A percentile compares a stretch with the other conserved stretches of the same genome.
These are phyloP conservation scores for Vicia faba DNA, from an alignment of 306 rosid genomes.

Conservation along the genomic window DNA sequence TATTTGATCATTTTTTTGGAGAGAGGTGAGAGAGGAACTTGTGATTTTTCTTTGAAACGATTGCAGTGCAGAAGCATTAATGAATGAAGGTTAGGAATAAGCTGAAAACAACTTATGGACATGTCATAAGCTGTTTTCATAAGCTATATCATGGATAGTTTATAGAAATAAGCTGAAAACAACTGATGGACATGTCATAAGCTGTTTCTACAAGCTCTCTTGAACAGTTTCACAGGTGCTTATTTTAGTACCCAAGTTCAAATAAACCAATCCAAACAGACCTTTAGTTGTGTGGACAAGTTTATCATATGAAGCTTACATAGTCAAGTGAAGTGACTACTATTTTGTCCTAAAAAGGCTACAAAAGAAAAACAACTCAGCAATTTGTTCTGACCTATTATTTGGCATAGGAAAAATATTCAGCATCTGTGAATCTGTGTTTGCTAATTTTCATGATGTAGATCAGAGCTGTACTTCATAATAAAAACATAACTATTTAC, in stretches of 20 bases:
- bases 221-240: background rate
- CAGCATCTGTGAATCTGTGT: constrained; percentile 22
- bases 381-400: constrained; percentile 11
- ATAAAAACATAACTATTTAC: constrained; percentile 31
- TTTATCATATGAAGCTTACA: constrained; percentile 4
- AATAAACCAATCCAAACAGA: background rate
- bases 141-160: background rate
- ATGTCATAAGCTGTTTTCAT: background rate
- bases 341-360: constrained; percentile 4
- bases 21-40: too few relatives aligned
- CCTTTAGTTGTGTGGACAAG: constrained; percentile 12
- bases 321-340: constrained; percentile 5
- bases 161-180: background rate
- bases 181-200: background rate
- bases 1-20: too few relatives aligned
- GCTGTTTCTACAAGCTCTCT: background rate
- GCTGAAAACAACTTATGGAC: too few relatives aligned
- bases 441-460: constrained; percentile 1
- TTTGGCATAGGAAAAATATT: constrained; percentile 14
- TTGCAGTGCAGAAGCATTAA: too few relatives aligned
- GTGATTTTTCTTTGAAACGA: too few relatives aligned
- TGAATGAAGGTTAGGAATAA: too few relatives aligned
- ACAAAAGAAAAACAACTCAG: background rate
- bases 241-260: too few relatives aligned
- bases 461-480: constrained; percentile 15